A percentile compares a stretch with the other conserved stretches of the same genome.
Conservation (phyloP, 2,329 filamentous ascomycete genomes). For the Trichoderma atroviride region DNA sequence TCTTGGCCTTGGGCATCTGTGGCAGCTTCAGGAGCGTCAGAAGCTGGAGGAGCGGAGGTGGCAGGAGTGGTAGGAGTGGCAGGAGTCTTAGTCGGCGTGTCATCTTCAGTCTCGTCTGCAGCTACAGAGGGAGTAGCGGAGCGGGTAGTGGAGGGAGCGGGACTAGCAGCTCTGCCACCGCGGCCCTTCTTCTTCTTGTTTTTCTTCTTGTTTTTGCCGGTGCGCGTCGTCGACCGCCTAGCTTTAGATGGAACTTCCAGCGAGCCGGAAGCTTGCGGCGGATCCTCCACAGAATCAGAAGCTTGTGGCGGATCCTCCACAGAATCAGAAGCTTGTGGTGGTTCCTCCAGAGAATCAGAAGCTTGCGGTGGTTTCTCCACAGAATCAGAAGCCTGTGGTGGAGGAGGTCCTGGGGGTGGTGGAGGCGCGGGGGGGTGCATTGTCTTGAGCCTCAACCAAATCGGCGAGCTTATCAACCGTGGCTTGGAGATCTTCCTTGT, state of each 20-base stretch:
- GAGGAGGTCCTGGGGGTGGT: constrained; percentile 31
- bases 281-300: constrained; percentile 21
- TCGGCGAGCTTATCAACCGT: constrained; percentile 47
- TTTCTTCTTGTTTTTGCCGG: constrained; percentile 55
- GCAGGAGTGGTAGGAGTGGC: constrained; percentile 28
- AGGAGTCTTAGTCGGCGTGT: constrained; percentile 30
- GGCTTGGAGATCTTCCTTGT: constrained; percentile 37
- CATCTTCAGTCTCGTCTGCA: constrained; percentile 27
- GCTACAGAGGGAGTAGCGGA: neutral
- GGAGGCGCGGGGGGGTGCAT: constrained; percentile 29
- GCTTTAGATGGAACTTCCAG: constrained; percentile 22
- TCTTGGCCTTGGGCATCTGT: constrained; percentile 32
- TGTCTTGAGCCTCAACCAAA: constrained; percentile 42
- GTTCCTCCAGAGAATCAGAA: constrained; percentile 27
- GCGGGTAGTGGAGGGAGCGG: constrained; percentile 30
- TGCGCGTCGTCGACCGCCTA: constrained; percentile 25
- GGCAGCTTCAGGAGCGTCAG: constrained; percentile 31
- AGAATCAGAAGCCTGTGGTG: constrained; percentile 31
- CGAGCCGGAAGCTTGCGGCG: constrained; percentile 33
- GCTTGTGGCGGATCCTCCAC: constrained; percentile 31
- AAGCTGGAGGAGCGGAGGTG: constrained; percentile 33
- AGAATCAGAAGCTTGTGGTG: constrained; percentile 31
- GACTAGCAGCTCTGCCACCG: constrained; percentile 44
- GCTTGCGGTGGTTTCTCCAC: constrained; percentile 31
- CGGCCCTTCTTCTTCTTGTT: constrained; percentile 93